Conservation (phyloP, 768 basidiomycete species). For the Tulasnella sp. region DNA sequence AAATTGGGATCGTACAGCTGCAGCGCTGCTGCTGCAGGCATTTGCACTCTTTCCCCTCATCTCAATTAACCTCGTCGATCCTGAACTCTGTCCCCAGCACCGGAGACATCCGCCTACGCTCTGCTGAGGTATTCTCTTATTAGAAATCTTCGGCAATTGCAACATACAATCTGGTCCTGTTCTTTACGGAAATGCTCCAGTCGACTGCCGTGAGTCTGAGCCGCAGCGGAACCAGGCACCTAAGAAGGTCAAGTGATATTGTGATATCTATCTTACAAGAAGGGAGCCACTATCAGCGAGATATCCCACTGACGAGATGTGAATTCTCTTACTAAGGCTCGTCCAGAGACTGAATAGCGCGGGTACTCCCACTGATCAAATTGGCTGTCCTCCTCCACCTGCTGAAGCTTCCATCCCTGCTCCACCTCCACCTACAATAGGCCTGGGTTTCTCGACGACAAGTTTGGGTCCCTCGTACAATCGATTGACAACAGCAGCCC, state of each 20-base stretch:
- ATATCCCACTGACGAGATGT: neutral
- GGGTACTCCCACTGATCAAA: neutral
- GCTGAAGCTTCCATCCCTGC: conserved; percentile 37
- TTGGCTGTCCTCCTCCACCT: conserved; percentile 35
- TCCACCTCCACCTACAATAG: conserved; percentile 35
- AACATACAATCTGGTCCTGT: neutral
- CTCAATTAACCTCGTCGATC: too few species aligned
- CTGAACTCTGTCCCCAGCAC: neutral
- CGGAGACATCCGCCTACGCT: neutral
- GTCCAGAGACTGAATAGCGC: neutral
- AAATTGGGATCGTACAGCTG: too few species aligned
- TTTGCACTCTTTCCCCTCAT: too few species aligned
- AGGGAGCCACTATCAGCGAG: neutral
- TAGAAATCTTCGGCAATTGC: neutral
- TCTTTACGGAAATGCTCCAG: neutral
- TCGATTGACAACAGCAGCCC: conserved; percentile 49
- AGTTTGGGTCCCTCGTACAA: conserved; percentile 51
- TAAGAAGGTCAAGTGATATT: neutral
- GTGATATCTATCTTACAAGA: neutral
- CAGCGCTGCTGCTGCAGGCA: too few species aligned
- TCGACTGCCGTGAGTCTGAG: neutral
- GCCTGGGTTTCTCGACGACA: conserved; percentile 48
- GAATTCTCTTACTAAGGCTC: neutral
- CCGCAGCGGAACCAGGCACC: neutral
- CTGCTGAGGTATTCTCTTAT: neutral